Evolutionary conservation across 352 stramenopile species (phyloP), one percentile per base, ranked within the genome.

Genomic region (Phytophthora kernoviae): DNA sequence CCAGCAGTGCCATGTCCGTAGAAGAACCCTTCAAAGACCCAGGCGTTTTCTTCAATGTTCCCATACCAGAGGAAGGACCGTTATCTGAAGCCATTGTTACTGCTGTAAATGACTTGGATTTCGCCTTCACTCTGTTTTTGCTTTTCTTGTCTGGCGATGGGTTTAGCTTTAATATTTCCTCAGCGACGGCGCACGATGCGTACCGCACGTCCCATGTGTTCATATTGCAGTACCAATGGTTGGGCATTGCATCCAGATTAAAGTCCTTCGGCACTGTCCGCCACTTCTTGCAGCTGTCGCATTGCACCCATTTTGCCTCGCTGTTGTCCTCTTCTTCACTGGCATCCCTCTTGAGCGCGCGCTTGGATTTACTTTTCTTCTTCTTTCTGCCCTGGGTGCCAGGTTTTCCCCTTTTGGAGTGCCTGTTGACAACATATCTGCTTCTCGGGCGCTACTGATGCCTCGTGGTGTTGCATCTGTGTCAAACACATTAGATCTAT

Each of bases 181-280:
- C 96, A 0, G 84, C 81, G 17, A 96, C 87, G n/a, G 80, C 72
- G 57, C 94, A 98, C 3, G 78, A 93, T 18, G 84, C 91, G 41
- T 89, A 87, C 34, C 78, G 88, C 17, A 68, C 57, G 65, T 98
- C 91, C 84, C 93, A 98, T 8, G 77, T 84, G 73, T 99, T 99
- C 80, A 99, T 93, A 49, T 91, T 79, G 73, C 96, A 99, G 62
- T 97, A 99, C 96, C 96, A 99, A 49, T 90, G 78, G 27, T 98
- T 91, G 9, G 96, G 95, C 68, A 99, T 93, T 14, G 74, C 75
- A 22, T 97, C 79, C 42, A 95, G 61, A 60, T 98, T 85, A 17
- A 98, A 83, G 30, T 81, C 69, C 47, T 81, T 87, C 4, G 96
- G 90, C 12, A 99, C 82, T 12, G 94, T 96, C 36, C 96, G 90